Conservation (phyloP, 2,329 filamentous ascomycete species). For the Xylaria hypoxylon region DNA sequence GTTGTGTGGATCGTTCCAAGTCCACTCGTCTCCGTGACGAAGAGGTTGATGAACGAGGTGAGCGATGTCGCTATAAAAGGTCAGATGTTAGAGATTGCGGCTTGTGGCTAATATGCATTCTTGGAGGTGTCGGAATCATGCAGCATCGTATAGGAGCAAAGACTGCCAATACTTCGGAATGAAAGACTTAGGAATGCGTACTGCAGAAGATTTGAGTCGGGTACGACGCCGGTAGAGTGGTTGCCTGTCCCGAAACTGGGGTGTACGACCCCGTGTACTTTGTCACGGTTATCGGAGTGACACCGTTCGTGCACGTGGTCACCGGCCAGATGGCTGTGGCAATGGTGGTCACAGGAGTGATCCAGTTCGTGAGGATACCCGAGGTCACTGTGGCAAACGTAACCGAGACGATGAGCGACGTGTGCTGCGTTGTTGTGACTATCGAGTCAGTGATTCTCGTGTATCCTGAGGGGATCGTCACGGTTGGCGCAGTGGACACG, state of each 20-base stretch:
- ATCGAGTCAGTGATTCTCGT: conserved; percentile 31
- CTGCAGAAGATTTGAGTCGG: conserved; percentile 40
- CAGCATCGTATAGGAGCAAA: background rate
- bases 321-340: conserved; percentile 41
- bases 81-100: background rate
- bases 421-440: conserved; percentile 39
- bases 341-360: conserved; percentile 27
- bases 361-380: conserved; percentile 31
- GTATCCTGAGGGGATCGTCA: conserved; percentile 35
- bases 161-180: too few species aligned
- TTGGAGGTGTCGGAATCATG: background rate
- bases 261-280: conserved; percentile 45
- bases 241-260: conserved; percentile 44
- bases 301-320: conserved; percentile 43
- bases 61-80: conserved; percentile 23
- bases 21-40: conserved; percentile 41
- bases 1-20: conserved; percentile 51
- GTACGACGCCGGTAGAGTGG: conserved; percentile 39
- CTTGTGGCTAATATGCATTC: too few species aligned
- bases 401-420: conserved; percentile 6
- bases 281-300: conserved; percentile 41
- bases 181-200: background rate
- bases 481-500: conserved; percentile 4
- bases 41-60: conserved; percentile 32
- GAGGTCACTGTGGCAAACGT: conserved; percentile 32